A percentile compares a stretch with the other conserved stretches of the same genome.
These are phyloP conservation scores for Aspergillus campestris DNA, from an alignment of 495 filamentous ascomycete genomes.

Conservation along the genomic window DNA sequence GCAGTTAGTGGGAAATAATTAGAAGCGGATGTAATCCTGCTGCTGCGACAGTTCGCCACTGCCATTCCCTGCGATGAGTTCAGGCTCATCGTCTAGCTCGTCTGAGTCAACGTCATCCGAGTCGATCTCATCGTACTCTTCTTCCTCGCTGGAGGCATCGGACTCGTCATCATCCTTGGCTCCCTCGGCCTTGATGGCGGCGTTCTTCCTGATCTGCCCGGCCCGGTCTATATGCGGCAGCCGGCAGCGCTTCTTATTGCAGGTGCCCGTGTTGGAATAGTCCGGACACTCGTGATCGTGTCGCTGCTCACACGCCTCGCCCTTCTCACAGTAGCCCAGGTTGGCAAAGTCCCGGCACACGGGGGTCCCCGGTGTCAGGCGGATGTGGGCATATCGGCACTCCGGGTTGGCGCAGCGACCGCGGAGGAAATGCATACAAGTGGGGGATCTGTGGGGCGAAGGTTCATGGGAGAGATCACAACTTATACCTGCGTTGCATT, in stretches of 20 bases:
- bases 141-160: constrained; percentile 79
- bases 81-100: constrained; percentile 63
- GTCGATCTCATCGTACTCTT: constrained; percentile 63
- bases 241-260: constrained; percentile 74
- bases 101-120: constrained; percentile 88
- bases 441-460: constrained; percentile 73
- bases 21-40: constrained; percentile 61
- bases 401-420: constrained; percentile 83
- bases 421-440: constrained; percentile 83
- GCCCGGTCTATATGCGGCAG: constrained; percentile 86
- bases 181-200: constrained; percentile 31
- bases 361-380: constrained; percentile 68
- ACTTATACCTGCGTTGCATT: constrained; percentile 67
- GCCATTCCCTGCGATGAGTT: constrained; percentile 33
- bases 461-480: constrained; percentile 94
- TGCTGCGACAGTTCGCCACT: constrained; percentile 52
- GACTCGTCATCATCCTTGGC: constrained; percentile 49
- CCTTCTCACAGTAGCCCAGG: constrained; percentile 86
- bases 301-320: constrained; percentile 66
- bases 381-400: constrained; percentile 85
- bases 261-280: constrained; percentile 82
- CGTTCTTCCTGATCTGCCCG: constrained; percentile 55
- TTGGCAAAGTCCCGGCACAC: constrained; percentile 81
- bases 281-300: constrained; percentile 91
- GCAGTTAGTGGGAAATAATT: constrained; percentile 13